A percentile compares a stretch with the other conserved stretches of the same genome.
These are phyloP conservation scores for Allium sativum DNA, from an alignment of 106 monocot genomes.

Conservation along the genomic window DNA sequence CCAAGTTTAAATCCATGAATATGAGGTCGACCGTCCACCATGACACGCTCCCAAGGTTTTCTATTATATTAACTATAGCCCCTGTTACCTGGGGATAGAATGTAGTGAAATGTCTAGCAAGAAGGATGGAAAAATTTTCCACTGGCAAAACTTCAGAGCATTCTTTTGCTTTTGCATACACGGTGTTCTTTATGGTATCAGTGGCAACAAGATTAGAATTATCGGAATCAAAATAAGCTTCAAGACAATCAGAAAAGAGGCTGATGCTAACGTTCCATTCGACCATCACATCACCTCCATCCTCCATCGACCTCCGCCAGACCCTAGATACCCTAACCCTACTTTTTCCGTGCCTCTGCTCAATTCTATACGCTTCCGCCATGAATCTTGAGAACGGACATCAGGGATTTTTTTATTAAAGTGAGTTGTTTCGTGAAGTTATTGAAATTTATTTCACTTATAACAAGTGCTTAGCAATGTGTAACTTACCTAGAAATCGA, in stretches of 20 bases:
- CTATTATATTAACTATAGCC: slow-evolving; percentile 48
- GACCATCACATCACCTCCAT: slow-evolving; percentile 44
- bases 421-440: no score
- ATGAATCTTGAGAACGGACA: no score
- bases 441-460: no score
- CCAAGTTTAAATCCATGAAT: slow-evolving; percentile 91
- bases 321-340: slow-evolving; percentile 71
- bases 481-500: no score
- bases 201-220: slow-evolving; percentile 92
- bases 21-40: slow-evolving; percentile 50
- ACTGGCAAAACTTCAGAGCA: slow-evolving; percentile 47
- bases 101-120: slow-evolving; percentile 64
- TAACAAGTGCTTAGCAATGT: no score
- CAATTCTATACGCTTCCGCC: slow-evolving; percentile 43
- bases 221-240: slow-evolving; percentile 56
- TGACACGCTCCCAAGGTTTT: slow-evolving; percentile 90
- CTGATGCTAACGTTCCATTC: slow-evolving; percentile 76
- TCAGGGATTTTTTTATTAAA: no score
- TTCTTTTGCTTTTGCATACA: slow-evolving; percentile 92
- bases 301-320: slow-evolving; percentile 35
- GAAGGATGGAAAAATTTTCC: slow-evolving; percentile 65
- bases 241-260: slow-evolving; percentile 76
- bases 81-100: slow-evolving; percentile 78
- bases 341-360: slow-evolving; percentile 82
- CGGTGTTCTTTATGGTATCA: slow-evolving; percentile 94